phyloP scores from a whole-genome alignment of 2,329 filamentous ascomycete species.

The Paradendryphiella salina region DNA sequence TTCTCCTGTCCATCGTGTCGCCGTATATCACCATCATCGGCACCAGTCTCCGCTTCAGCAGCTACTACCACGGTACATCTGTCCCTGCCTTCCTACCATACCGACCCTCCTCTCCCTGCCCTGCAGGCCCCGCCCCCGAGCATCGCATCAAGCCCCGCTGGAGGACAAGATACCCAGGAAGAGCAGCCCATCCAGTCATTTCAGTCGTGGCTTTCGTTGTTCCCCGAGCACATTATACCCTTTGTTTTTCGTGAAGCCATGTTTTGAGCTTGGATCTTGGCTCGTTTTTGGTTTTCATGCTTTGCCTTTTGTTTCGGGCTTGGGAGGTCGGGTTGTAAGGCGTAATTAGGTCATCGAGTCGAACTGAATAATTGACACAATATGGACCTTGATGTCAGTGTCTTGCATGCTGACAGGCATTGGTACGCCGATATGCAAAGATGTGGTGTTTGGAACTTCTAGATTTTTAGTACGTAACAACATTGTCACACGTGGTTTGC shows the following conservation, averaged over 20 bases:
- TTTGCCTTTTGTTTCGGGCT: no score
- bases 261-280: neutral
- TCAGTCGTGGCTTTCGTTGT: conserved; percentile 18
- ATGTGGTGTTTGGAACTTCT: no score
- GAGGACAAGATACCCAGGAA: neutral
- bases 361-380: no score
- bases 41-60: neutral
- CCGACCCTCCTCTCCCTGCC: neutral
- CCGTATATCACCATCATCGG: neutral
- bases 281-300: no score
- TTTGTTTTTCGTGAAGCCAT: conserved; percentile 13
- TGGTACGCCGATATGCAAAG: no score
- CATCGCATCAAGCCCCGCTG: neutral
- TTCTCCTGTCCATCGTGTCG: no score
- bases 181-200: conserved; percentile 3
- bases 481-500: no score
- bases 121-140: neutral
- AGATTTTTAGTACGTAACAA: no score
- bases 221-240: conserved; percentile 20
- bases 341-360: no score
- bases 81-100: neutral
- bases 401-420: no score
- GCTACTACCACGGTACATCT: neutral
- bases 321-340: no score
- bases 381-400: no score